Evolutionary conservation across 2,329 filamentous ascomycete species (phyloP).

Genomic region (Dothideomycetes sp.): DNA sequence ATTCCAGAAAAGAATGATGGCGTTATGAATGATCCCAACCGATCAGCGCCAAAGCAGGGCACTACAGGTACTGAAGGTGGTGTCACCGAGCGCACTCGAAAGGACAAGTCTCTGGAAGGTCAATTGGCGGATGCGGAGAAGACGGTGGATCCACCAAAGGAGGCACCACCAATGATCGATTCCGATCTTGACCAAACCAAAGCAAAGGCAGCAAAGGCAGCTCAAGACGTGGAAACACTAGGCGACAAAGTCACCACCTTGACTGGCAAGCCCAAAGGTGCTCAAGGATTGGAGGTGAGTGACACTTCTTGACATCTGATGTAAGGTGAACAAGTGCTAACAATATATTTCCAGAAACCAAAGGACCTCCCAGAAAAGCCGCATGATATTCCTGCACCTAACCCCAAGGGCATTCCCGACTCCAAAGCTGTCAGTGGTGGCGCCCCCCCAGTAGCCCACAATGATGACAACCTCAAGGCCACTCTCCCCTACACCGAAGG

Average conservation of each 20-base stretch:
- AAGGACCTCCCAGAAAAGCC: constrained; percentile 68
- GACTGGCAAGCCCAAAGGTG: constrained; percentile 25
- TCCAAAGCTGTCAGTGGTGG: constrained; percentile 7
- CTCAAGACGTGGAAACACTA: background rate
- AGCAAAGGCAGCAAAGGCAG: constrained; percentile 24
- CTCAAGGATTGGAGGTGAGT: constrained; percentile 44
- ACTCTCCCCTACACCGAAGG: constrained; percentile 28
- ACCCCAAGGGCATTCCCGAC: constrained; percentile 35
- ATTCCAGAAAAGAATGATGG: constrained; percentile 55
- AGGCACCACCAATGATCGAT: constrained; percentile 69
- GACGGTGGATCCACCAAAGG: constrained; percentile 73
- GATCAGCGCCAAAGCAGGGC: constrained; percentile 66
- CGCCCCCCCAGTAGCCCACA: constrained; percentile 26
- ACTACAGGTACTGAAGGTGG: constrained; percentile 84
- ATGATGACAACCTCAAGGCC: constrained; percentile 15
- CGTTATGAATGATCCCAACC: constrained; percentile 84
- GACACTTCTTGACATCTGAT: background rate
- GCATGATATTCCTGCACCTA: constrained; percentile 60
- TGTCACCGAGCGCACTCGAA: constrained; percentile 77
- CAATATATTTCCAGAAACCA: constrained; percentile 53
- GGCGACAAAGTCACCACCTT: background rate
- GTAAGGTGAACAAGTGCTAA: constrained; percentile 1
- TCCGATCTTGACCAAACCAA: constrained; percentile 63
- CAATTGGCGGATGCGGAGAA: constrained; percentile 62
- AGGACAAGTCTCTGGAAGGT: constrained; percentile 53